Conservation (phyloP, 1,284 basidiomycete species). For the Heimioporus retisporus region DNA sequence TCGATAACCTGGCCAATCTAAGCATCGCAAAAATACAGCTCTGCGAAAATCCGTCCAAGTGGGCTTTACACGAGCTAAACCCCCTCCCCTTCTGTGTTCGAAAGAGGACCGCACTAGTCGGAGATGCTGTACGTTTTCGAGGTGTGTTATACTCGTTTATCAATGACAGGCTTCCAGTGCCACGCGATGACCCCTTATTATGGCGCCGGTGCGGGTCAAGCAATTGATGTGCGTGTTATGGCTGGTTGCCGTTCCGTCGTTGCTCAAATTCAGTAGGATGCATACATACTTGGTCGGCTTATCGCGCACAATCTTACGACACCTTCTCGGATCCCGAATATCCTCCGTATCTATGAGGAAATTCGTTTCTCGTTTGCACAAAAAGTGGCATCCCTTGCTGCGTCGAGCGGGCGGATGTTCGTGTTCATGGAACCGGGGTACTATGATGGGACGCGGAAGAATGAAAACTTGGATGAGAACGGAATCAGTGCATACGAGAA, state of each 20-base stretch:
- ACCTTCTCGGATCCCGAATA: constrained; percentile 25
- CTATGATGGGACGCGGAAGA: too few relatives aligned
- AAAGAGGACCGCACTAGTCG: constrained; percentile 45
- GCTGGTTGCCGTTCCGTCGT: neutral
- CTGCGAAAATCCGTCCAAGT: constrained; percentile 35
- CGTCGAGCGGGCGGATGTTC: too few relatives aligned
- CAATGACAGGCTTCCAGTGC: constrained; percentile 26
- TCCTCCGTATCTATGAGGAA: constrained; percentile 43
- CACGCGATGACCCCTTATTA: constrained; percentile 44
- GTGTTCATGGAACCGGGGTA: too few relatives aligned
- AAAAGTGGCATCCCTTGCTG: constrained; percentile 20
- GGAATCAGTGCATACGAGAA: too few relatives aligned
- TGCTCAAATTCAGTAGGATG: constrained; percentile 39
- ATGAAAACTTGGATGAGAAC: too few relatives aligned
- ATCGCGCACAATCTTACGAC: constrained; percentile 39
- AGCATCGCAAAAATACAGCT: constrained; percentile 16
- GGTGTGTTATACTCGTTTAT: neutral
- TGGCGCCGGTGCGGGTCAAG: constrained; percentile 42
- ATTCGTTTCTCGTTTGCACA: constrained; percentile 36
- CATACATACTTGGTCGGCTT: constrained; percentile 45
- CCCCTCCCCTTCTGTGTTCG: constrained; percentile 43
- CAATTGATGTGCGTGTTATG: constrained; percentile 40
- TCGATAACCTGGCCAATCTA: neutral
- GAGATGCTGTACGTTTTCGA: constrained; percentile 44
- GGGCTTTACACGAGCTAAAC: constrained; percentile 44